Conservation (phyloP, 306 rosid genomes). For the Rosa lucieae region DNA sequence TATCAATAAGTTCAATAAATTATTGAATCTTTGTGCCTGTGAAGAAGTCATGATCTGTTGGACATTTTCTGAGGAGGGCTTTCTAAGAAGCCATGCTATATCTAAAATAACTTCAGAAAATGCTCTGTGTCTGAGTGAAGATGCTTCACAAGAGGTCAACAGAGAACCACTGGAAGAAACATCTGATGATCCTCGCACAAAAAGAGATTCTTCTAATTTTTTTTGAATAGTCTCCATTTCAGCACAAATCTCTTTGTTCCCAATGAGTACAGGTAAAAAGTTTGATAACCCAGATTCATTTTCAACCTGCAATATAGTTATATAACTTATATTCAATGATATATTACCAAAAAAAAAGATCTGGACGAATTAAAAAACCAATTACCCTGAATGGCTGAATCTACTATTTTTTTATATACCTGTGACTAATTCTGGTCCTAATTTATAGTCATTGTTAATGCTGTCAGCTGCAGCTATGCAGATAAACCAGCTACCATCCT, state of each 20-base stretch:
- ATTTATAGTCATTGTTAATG: background rate
- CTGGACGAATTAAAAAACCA: background rate
- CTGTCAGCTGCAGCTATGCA: background rate
- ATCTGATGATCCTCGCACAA: constrained; percentile 36
- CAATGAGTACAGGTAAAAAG: constrained; percentile 82
- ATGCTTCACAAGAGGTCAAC: constrained; percentile 55
- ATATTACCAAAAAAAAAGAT: background rate
- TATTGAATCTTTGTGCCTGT: constrained; percentile 67
- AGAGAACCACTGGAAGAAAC: constrained; percentile 39
- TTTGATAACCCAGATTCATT: constrained; percentile 94
- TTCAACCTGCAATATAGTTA: constrained; percentile 67
- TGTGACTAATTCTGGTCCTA: background rate
- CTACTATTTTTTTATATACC: background rate
- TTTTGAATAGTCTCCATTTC: constrained; percentile 68
- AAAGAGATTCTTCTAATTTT: constrained; percentile 49
- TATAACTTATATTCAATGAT: background rate
- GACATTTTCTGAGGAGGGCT: constrained; percentile 58
- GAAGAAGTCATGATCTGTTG: constrained; percentile 52
- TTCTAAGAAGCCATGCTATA: constrained; percentile 86
- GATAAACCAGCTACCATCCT: background rate
- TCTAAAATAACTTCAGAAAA: constrained; percentile 74
- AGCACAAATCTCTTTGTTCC: constrained; percentile 71
- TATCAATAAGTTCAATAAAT: constrained; percentile 68
- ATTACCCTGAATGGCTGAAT: background rate
- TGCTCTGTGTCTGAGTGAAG: constrained; percentile 42